Percentiles rank a stretch among this genome's conserved stretches.
These are phyloP conservation scores for Botrytis aclada DNA, from an alignment of 2,329 filamentous ascomycete species.

Conservation along the genomic window DNA sequence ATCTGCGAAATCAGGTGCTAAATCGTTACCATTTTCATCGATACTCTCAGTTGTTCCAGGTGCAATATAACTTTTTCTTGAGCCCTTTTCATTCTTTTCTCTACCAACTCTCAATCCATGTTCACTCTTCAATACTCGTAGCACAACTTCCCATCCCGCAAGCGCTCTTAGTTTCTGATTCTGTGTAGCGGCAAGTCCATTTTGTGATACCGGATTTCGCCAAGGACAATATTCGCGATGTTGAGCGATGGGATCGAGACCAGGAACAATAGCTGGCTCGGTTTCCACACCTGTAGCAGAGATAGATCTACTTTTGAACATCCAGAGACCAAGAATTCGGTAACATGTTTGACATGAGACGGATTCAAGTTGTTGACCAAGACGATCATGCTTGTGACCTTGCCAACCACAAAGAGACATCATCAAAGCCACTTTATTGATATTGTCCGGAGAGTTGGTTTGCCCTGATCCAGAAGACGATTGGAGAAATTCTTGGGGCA, in stretches of 20 bases:
- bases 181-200: slow-evolving; percentile 38
- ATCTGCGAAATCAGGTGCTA: slow-evolving; percentile 28
- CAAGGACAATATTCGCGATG: slow-evolving; percentile 85
- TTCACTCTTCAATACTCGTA: slow-evolving; percentile 57
- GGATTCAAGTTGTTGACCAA: slow-evolving; percentile 41
- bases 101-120: slow-evolving; percentile 37
- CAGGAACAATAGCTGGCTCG: slow-evolving; percentile 57
- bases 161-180: slow-evolving; percentile 36
- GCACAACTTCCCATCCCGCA: slow-evolving; percentile 54
- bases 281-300: slow-evolving; percentile 51
- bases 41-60: not conserved
- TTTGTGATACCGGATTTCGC: slow-evolving; percentile 64
- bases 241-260: slow-evolving; percentile 66
- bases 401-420: slow-evolving; percentile 77
- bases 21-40: slow-evolving; percentile 13
- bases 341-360: slow-evolving; percentile 77
- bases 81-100: slow-evolving; percentile 22
- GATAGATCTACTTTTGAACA: slow-evolving; percentile 77
- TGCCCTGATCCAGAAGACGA: not conserved
- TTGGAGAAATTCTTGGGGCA: slow-evolving; percentile 50
- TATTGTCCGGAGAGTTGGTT: slow-evolving; percentile 23
- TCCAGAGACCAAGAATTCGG: slow-evolving; percentile 85
- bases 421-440: slow-evolving; percentile 62
- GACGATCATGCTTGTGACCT: slow-evolving; percentile 41
- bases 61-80: slow-evolving; percentile 12